Evolutionary conservation across 169 alveolate species (phyloP).

Genomic region (Cryptosporidium sp.): DNA sequence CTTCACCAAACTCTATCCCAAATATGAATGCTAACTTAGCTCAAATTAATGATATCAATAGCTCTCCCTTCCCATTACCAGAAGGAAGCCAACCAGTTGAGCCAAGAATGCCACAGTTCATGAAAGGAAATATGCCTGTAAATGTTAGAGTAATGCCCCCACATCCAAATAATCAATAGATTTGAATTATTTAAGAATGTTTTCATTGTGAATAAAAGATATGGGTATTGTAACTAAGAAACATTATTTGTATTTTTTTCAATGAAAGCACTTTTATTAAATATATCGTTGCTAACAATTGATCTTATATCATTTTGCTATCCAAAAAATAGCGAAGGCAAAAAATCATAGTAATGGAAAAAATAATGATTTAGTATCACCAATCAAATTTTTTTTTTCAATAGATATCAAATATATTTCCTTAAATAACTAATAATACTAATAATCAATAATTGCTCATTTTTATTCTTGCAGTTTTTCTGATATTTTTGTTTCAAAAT

Average conservation of each 20-base stretch:
- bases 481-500: slow-evolving; percentile 24
- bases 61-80: slow-evolving; percentile 75
- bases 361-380: neutral
- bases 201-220: neutral
- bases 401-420: neutral
- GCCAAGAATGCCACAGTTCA: slow-evolving; percentile 70
- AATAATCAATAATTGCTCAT: neutral
- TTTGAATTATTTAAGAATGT: neutral
- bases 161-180: slow-evolving; percentile 52
- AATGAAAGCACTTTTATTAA: neutral
- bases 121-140: slow-evolving; percentile 68
- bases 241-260: neutral
- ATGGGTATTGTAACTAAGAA: neutral
- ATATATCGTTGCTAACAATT: slow-evolving; percentile 5
- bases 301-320: neutral
- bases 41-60: slow-evolving; percentile 36
- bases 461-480: neutral
- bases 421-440: neutral
- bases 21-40: slow-evolving; percentile 28
- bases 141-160: slow-evolving; percentile 75
- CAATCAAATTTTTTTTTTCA: slow-evolving; percentile 6
- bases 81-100: slow-evolving; percentile 75
- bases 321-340: neutral
- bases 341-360: neutral
- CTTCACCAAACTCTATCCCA: slow-evolving; percentile 38